A percentile compares a stretch with the other conserved stretches of the same genome.
Evolutionary conservation across 2,329 filamentous ascomycete genomes (phyloP).

Genomic region (Trichoderma cornu-damae): DNA sequence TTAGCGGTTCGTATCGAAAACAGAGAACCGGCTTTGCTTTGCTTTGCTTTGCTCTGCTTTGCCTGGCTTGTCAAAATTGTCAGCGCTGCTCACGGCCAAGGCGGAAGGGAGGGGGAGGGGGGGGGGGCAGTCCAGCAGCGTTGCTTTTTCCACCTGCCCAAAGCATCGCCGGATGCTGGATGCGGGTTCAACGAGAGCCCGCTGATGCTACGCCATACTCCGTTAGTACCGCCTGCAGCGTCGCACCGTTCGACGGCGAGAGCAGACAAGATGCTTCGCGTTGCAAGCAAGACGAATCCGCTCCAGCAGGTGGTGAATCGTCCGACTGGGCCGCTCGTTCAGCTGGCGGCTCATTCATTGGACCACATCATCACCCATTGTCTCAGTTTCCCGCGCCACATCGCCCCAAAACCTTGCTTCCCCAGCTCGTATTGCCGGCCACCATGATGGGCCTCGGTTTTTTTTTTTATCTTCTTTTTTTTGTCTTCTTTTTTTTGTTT

Average conservation of each 20-base stretch:
- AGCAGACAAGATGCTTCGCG: neutral
- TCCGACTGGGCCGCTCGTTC: slow-evolving; percentile 3
- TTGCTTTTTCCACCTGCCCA: neutral
- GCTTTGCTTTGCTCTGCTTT: neutral
- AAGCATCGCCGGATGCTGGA: neutral
- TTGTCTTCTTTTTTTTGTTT: too few relatives aligned
- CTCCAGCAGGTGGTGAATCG: neutral
- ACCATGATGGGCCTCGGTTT: slow-evolving; percentile 2
- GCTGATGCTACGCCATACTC: slow-evolving; percentile 7
- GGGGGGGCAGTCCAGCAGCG: too few relatives aligned
- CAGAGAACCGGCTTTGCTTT: neutral
- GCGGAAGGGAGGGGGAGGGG: neutral
- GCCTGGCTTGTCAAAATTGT: neutral
- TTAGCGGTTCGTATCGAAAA: slow-evolving; percentile 9
- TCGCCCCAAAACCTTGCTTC: slow-evolving; percentile 17
- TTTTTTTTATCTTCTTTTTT: too few relatives aligned
- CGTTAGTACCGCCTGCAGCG: slow-evolving; percentile 12
- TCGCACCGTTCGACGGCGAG: slow-evolving; percentile 8
- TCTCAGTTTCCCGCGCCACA: slow-evolving; percentile 14
- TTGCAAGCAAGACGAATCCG: neutral
- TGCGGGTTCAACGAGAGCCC: slow-evolving; percentile 4
- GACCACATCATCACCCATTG: slow-evolving; percentile 17
- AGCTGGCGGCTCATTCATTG: slow-evolving; percentile 19
- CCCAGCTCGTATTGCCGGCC: slow-evolving; percentile 19
- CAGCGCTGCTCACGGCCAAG: neutral